phyloP scores from a whole-genome alignment of 169 alveolate species.

The Eimeria zaria region DNA sequence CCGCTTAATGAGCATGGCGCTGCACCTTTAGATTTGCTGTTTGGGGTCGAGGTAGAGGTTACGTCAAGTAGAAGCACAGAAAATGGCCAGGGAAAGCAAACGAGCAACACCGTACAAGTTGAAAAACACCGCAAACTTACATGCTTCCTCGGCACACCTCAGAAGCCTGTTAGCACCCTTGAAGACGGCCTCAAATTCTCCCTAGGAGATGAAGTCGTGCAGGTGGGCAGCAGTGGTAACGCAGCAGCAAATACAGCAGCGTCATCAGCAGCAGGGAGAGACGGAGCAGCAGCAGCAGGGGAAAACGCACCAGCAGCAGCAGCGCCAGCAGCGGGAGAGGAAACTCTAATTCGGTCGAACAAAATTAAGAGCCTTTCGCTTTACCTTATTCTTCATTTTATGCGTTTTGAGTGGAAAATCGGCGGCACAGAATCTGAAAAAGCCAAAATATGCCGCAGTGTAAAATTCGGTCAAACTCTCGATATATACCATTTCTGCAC shows the following conservation, averaged over 20 bases:
- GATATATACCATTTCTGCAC: slow-evolving; percentile 97
- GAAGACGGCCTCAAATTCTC: slow-evolving; percentile 82
- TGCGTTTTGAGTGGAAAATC: slow-evolving; percentile 98
- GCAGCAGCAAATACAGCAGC: neutral
- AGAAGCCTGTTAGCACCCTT: slow-evolving; percentile 79
- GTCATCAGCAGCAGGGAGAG: neutral
- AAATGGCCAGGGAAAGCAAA: neutral
- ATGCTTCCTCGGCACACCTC: slow-evolving; percentile 82
- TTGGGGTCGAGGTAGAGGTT: slow-evolving; percentile 64
- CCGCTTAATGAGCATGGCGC: neutral
- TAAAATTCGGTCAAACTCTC: slow-evolving; percentile 95
- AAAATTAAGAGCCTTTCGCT: slow-evolving; percentile 92
- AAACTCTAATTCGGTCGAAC: slow-evolving; percentile 42
- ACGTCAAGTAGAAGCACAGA: slow-evolving; percentile 10
- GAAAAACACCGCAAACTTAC: slow-evolving; percentile 74
- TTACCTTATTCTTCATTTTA: slow-evolving; percentile 96
- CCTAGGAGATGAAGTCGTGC: slow-evolving; percentile 75
- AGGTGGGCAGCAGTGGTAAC: slow-evolving; percentile 29
- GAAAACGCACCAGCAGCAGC: too few species aligned
- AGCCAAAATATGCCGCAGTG: slow-evolving; percentile 98
- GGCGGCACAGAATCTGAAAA: slow-evolving; percentile 96
- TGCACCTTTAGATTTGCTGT: slow-evolving; percentile 49
- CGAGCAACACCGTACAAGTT: neutral
- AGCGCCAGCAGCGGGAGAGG: too few species aligned
- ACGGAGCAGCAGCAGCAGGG: slow-evolving; percentile 13